Evolutionary conservation across 305 asterid genomes (phyloP).

Genomic region (Solanum hybrid): DNA sequence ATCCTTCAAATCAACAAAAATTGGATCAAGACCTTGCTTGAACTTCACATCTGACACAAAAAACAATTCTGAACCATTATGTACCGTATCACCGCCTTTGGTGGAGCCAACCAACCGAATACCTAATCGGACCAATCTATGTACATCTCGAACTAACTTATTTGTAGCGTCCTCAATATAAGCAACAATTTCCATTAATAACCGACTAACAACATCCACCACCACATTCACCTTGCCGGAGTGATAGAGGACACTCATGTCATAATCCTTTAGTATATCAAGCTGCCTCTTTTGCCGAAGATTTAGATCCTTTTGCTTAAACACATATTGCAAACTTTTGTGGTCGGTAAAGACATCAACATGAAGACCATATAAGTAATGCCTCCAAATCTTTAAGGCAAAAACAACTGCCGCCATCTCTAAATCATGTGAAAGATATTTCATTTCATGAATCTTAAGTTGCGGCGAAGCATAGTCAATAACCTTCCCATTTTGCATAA

Average conservation of each 20-base stretch:
- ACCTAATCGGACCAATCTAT: background rate
- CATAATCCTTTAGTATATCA: background rate
- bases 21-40: background rate
- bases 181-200: background rate
- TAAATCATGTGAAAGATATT: background rate
- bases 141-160: background rate
- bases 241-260: background rate
- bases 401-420: background rate
- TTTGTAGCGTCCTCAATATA: no score
- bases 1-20: background rate
- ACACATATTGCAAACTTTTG: background rate
- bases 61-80: background rate
- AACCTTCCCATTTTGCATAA: background rate
- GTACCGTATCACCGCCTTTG: background rate
- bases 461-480: background rate
- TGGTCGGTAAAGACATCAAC: background rate
- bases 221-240: background rate
- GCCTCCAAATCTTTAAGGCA: background rate
- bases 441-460: background rate
- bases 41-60: background rate
- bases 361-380: background rate
- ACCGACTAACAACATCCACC: background rate
- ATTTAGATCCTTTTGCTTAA: background rate
- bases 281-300: background rate
- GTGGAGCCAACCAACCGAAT: background rate